Evolutionary conservation across 2,329 filamentous ascomycete species (phyloP), one percentile per base, ranked within the genome.

Genomic region (Penicillium concentricum): DNA sequence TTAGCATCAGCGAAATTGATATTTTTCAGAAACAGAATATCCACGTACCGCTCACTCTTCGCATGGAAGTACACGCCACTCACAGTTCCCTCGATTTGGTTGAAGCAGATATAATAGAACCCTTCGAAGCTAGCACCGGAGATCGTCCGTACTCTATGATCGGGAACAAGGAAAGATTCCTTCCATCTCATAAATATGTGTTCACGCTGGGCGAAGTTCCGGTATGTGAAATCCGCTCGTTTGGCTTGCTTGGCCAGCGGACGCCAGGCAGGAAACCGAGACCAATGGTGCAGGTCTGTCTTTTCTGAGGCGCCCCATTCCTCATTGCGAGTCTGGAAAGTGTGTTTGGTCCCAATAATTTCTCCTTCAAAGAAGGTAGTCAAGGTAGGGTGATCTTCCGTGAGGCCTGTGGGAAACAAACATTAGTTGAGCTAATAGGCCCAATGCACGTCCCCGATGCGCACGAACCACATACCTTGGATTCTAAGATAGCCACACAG

Each of bases 161-260:
- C 92, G 1, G 94, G 94, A 0, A 99, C 94, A 0, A 99, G 80
- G 69, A 99, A 99, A 68, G 96, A 92, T 71, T 99, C 94, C 76
- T 99, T 99, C 94, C 94, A 99, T 59, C 94, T 87, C 94, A 99
- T 99, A 70, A 97, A 99, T 32, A 99, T 87, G 72, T 95, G 87
- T 66, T 97, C 92, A 61, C 87, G 83, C 70, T 95, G 89, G 46
- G 86, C 84, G 65, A 88, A 85, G 66, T 95, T 88, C 63, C 79
- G 87, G 78, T 79, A 83, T 61, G 79, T 84, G 66, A 83, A 85
- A 64, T 83, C 82, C 26, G 81, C 75, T 50, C 79, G 78, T 65
- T 82, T 85, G 7, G 83, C 83, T 55, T 82, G 86, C 80, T 79
- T 86, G 48, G 80, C 85, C 57, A 93, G 86, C 2, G 90, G 91